These are phyloP conservation scores for Zalerion maritima DNA, from an alignment of 495 filamentous ascomycete species.

Conservation along the genomic window DNA sequence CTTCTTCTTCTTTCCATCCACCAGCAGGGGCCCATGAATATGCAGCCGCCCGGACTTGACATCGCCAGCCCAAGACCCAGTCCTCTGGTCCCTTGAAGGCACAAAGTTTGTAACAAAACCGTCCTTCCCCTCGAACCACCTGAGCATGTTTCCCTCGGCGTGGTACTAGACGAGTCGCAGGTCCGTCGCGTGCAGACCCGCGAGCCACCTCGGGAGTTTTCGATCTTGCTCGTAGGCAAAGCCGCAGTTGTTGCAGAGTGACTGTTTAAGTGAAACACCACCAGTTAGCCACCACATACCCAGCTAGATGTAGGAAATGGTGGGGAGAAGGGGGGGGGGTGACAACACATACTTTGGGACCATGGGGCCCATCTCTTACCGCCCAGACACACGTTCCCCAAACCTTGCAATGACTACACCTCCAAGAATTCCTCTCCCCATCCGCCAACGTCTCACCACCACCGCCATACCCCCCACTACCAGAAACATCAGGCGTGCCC, in stretches of 20 bases:
- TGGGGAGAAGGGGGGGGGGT: background rate
- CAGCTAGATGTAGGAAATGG: too few species aligned
- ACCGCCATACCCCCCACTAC: constrained; percentile 44
- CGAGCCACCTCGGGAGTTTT: constrained; percentile 68
- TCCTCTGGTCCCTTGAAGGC: too few species aligned
- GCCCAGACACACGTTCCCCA: constrained; percentile 89
- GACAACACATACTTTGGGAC: constrained; percentile 53
- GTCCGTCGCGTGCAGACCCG: constrained; percentile 49
- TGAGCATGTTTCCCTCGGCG: too few species aligned
- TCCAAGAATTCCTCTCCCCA: constrained; percentile 71
- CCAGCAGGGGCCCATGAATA: too few species aligned
- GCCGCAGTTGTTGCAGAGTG: constrained; percentile 89
- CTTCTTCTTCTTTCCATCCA: too few species aligned
- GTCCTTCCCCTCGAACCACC: too few species aligned
- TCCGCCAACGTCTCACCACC: constrained; percentile 56
- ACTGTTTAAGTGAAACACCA: too few species aligned
- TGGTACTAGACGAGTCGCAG: constrained; percentile 22
- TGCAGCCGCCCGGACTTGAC: too few species aligned
- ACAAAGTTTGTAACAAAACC: too few species aligned
- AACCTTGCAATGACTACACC: constrained; percentile 78
- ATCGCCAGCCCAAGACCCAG: too few species aligned
- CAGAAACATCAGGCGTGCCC: constrained; percentile 63
- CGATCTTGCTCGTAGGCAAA: constrained; percentile 77
- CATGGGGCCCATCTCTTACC: constrained; percentile 78
- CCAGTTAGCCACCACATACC: constrained; percentile 6